Base-by-base conservation (phyloP, 2,329 filamentous ascomycete genomes). In the Dactylonectria estremocensis region DNA sequence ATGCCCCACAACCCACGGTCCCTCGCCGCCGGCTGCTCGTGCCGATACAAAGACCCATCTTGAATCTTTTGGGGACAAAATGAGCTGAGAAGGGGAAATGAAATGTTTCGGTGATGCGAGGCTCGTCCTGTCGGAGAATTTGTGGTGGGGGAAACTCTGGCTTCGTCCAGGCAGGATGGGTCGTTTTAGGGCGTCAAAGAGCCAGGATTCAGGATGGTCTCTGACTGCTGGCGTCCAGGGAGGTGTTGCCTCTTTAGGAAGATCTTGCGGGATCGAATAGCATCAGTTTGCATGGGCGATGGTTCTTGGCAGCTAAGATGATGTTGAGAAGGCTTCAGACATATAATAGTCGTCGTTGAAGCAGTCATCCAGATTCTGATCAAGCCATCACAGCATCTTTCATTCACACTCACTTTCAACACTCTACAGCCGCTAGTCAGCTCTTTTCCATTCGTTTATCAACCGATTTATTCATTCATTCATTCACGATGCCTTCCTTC, bases 401-500 rank as follows among this genome's bases (percentile, higher is more conserved):
- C 70, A 57, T 53, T 67, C 72, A 67, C 20, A 20, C 28, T 53
- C 50, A 20, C 50, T 53, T 53, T 9, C 50, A 53, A 35, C 50
- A 53, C 50, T 57, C 58, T 68, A 50, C 61, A 69, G 24, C 64
- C 54, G 40, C 35, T 16, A 53, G 50, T 35, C 31, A 22, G 50
- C 50, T 53, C 35, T n/a, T 53, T 70, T 66, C 61, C 62, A 10
- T 61, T 64, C 66, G 24, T 52, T 63, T 37, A 31, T 14, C 40
- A 43, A 18, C 40, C 8, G 60, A 64, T 48, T 37, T 43, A 43
- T 22, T 37, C 49, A 43, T 22, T 67, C 52, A 28, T 7, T 28
- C 24, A 28, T 48, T 67, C 52, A 28, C 50, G 14, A 76, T 76
- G 72, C 68, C 71, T 58, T 71, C 71, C 11, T 31, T 69, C 54